phyloP scores from a whole-genome alignment of 2,329 filamentous ascomycete genomes.

The Camillea tinctor region DNA sequence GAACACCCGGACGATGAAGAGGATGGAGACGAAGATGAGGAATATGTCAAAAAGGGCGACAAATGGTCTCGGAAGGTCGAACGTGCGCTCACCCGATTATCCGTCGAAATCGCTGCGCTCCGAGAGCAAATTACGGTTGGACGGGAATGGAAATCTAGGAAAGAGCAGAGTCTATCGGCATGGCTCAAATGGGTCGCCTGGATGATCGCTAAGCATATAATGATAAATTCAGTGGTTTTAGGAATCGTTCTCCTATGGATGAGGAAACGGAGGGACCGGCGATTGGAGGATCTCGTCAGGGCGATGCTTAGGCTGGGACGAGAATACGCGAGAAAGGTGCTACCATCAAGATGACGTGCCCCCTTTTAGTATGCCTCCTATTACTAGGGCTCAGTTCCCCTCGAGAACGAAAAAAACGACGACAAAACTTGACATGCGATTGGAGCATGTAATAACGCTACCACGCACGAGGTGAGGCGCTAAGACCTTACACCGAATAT shows the following conservation, averaged over 20 bases:
- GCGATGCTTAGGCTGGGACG: slow-evolving; percentile 57
- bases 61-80: slow-evolving; percentile 84
- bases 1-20: slow-evolving; percentile 44
- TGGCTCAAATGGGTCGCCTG: slow-evolving; percentile 73
- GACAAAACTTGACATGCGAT: background rate
- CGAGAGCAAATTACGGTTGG: slow-evolving; percentile 85
- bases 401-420: background rate
- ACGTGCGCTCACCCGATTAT: slow-evolving; percentile 81
- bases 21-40: slow-evolving; percentile 35
- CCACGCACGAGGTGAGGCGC: too few species aligned
- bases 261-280: slow-evolving; percentile 66
- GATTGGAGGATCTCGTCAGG: slow-evolving; percentile 72
- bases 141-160: slow-evolving; percentile 67
- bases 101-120: slow-evolving; percentile 86
- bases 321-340: slow-evolving; percentile 58
- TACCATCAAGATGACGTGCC: slow-evolving; percentile 53
- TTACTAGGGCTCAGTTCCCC: background rate
- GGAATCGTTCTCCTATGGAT: slow-evolving; percentile 69
- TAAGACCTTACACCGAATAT: background rate
- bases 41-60: slow-evolving; percentile 43
- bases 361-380: background rate
- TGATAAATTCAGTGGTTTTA: slow-evolving; percentile 68
- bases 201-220: slow-evolving; percentile 68
- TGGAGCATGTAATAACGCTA: background rate
- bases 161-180: slow-evolving; percentile 61